These are phyloP conservation scores for Suillus plorans DNA, from an alignment of 768 basidiomycete genomes.

Conservation along the genomic window DNA sequence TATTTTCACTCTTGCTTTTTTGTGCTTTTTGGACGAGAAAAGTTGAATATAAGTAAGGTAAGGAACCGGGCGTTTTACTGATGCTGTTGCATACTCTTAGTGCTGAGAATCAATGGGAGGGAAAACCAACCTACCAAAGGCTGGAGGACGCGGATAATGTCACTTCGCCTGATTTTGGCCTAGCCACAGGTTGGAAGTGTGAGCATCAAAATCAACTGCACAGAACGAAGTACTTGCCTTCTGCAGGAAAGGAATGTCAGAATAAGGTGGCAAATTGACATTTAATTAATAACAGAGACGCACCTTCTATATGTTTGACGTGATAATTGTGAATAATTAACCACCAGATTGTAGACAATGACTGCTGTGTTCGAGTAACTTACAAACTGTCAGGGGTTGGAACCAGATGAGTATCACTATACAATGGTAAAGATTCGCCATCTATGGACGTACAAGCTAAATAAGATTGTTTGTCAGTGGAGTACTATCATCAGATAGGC, in stretches of 20 bases:
- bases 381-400: no score
- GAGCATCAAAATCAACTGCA: neutral
- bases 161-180: rapidly evolving
- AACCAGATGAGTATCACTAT: no score
- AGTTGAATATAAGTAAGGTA: no score
- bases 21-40: no score
- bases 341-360: no score
- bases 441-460: neutral
- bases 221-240: neutral
- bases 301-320: neutral
- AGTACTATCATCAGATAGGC: neutral
- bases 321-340: no score
- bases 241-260: neutral
- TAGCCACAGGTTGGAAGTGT: neutral
- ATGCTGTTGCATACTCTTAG: neutral
- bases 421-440: no score
- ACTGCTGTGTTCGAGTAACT: no score
- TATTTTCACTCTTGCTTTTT: no score
- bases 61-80: no score
- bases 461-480: neutral
- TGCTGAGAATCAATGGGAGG: neutral
- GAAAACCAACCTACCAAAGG: neutral
- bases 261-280: neutral
- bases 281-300: neutral
- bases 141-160: neutral